These are phyloP conservation scores for Quercus cerris DNA, from an alignment of 306 rosid species.

Conservation along the genomic window DNA sequence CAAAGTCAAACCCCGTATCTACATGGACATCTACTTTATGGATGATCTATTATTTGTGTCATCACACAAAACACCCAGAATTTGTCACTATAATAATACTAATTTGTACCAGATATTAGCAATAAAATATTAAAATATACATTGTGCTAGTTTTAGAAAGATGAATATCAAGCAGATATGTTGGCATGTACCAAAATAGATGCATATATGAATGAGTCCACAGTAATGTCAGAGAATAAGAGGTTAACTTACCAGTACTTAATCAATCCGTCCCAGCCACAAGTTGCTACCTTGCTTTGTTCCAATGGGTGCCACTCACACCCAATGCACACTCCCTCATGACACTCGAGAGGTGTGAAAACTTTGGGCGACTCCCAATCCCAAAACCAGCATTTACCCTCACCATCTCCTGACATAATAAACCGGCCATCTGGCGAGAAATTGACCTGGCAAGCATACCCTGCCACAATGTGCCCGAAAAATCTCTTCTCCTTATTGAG, in stretches of 20 bases:
- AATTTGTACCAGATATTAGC: neutral
- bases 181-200: conserved; percentile 2
- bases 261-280: conserved; percentile 99
- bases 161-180: neutral
- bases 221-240: conserved; percentile 4
- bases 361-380: conserved; percentile 97
- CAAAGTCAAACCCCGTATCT: too few species aligned
- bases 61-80: neutral
- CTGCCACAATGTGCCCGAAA: conserved; percentile 88
- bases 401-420: conserved; percentile 92
- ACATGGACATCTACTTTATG: neutral
- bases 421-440: conserved; percentile 96
- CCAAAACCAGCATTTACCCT: conserved; percentile 99
- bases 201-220: conserved; percentile 1
- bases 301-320: conserved; percentile 91
- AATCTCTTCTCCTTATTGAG: conserved; percentile 92
- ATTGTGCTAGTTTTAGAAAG: neutral
- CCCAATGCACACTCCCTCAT: conserved; percentile 93
- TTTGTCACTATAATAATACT: neutral
- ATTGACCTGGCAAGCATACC: conserved; percentile 92
- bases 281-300: conserved; percentile 96
- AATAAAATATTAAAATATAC: neutral
- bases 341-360: conserved; percentile 83
- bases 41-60: neutral
- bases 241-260: conserved; percentile 75